These are phyloP conservation scores for Claviceps sp. DNA, from an alignment of 2,329 filamentous ascomycete species.

Conservation along the genomic window DNA sequence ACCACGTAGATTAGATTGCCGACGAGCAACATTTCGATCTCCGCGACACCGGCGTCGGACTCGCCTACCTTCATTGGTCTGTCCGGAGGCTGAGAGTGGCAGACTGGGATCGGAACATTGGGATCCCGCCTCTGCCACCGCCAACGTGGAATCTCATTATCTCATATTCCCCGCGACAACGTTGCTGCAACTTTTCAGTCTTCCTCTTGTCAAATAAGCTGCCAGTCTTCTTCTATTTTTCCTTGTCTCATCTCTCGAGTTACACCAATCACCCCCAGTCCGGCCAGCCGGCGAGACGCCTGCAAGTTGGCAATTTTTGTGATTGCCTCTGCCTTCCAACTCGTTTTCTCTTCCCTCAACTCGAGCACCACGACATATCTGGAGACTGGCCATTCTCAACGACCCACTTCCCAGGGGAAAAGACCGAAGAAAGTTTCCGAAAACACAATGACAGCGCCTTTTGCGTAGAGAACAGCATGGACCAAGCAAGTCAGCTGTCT, in stretches of 20 bases:
- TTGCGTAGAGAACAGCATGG: conserved; percentile 5
- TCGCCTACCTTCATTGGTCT: background rate
- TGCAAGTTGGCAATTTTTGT: background rate
- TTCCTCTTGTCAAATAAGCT: background rate
- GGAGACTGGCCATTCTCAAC: background rate
- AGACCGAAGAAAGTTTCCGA: background rate
- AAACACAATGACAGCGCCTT: conserved; percentile 5
- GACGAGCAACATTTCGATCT: background rate
- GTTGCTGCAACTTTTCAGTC: background rate
- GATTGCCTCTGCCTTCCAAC: background rate
- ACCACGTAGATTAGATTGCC: background rate
- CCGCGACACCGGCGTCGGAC: background rate
- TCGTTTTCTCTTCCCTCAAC: background rate
- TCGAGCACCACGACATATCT: background rate
- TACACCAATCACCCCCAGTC: background rate
- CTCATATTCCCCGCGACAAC: background rate
- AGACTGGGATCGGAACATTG: background rate
- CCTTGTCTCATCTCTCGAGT: background rate
- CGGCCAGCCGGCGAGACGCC: background rate
- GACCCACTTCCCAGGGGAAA: background rate
- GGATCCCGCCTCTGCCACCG: background rate
- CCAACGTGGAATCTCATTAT: background rate
- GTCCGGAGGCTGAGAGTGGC: background rate
- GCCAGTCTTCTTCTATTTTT: background rate
- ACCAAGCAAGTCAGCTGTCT: conserved; percentile 5